phyloP scores from a whole-genome alignment of 805 yeast genomes.

The Metschnikowia continentalis region DNA sequence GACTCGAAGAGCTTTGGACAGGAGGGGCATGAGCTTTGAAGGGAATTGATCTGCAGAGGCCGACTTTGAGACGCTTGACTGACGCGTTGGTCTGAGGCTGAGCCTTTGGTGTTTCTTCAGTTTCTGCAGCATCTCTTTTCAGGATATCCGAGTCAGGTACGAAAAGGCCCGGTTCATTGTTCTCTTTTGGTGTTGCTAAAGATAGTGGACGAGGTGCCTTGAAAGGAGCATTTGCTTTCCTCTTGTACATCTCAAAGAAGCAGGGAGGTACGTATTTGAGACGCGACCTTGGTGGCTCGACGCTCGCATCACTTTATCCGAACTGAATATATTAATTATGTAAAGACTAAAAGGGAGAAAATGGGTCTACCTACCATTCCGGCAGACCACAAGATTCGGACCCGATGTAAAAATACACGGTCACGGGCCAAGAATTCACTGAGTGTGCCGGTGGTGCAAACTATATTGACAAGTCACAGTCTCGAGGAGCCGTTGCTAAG shows the following conservation, averaged over 20 bases:
- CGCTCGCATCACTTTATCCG: not conserved
- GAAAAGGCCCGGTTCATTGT: not conserved
- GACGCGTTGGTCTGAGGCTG: not conserved
- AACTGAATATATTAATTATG: not conserved
- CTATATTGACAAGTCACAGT: not conserved
- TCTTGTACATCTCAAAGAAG: slow-evolving; percentile 15
- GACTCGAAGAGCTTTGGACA: not conserved
- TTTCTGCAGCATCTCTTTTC: not conserved
- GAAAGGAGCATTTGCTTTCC: slow-evolving; percentile 43
- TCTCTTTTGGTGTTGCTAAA: not conserved
- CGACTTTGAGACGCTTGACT: not conserved
- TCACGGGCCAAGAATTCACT: not conserved
- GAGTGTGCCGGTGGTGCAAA: not conserved
- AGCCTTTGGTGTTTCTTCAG: not conserved
- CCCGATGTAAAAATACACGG: not conserved
- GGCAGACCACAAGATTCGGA: not conserved
- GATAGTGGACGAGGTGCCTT: slow-evolving; percentile 42
- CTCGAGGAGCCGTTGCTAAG: not conserved
- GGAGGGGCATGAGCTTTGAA: not conserved
- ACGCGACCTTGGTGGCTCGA: not conserved
- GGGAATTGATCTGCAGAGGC: not conserved
- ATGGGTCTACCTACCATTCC: not conserved
- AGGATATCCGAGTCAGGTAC: slow-evolving; percentile 2
- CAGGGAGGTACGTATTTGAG: slow-evolving; percentile 1
- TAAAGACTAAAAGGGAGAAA: not conserved